These are phyloP conservation scores for Ambrosiella beaveri DNA, from an alignment of 2,329 filamentous ascomycete genomes.

Conservation along the genomic window DNA sequence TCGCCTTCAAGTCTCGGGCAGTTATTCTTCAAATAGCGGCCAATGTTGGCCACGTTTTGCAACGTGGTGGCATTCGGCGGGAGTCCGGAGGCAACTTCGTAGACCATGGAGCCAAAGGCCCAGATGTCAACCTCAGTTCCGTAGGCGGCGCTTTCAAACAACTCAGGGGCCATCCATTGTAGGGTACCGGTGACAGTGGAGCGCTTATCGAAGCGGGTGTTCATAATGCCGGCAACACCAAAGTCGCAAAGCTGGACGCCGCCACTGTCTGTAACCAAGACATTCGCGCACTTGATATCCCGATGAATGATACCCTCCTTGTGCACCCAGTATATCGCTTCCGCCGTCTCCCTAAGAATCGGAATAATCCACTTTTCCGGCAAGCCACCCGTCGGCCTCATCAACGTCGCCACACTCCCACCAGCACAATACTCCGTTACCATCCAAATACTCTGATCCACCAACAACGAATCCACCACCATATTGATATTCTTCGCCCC, in stretches of 20 bases:
- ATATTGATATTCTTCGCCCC: slow-evolving; percentile 48
- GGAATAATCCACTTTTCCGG: slow-evolving; percentile 35
- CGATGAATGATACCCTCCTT: slow-evolving; percentile 33
- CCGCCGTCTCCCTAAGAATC: slow-evolving; percentile 31
- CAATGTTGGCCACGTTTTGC: slow-evolving; percentile 26
- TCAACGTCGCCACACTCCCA: slow-evolving; percentile 43
- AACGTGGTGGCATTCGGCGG: slow-evolving; percentile 37
- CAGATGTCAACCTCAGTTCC: slow-evolving; percentile 47
- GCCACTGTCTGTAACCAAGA: slow-evolving; percentile 46
- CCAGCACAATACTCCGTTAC: slow-evolving; percentile 52
- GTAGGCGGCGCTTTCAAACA: slow-evolving; percentile 35
- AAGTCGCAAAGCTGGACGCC: slow-evolving; percentile 51
- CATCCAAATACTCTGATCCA: slow-evolving; percentile 50
- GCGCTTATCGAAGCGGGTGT: slow-evolving; percentile 43
- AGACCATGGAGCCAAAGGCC: slow-evolving; percentile 51
- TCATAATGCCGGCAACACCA: slow-evolving; percentile 46
- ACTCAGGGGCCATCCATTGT: slow-evolving; percentile 52
- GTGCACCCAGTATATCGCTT: slow-evolving; percentile 33
- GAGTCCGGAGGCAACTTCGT: slow-evolving; percentile 47
- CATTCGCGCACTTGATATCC: slow-evolving; percentile 42
- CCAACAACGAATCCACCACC: slow-evolving; percentile 45
- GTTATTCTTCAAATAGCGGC: slow-evolving; percentile 27
- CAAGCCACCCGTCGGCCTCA: slow-evolving; percentile 31
- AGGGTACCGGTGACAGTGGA: slow-evolving; percentile 50
- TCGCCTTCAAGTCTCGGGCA: slow-evolving; percentile 40